phyloP scores from a whole-genome alignment of 2,329 filamentous ascomycete species.

The Immersiporthe knoxdaviesiana region DNA sequence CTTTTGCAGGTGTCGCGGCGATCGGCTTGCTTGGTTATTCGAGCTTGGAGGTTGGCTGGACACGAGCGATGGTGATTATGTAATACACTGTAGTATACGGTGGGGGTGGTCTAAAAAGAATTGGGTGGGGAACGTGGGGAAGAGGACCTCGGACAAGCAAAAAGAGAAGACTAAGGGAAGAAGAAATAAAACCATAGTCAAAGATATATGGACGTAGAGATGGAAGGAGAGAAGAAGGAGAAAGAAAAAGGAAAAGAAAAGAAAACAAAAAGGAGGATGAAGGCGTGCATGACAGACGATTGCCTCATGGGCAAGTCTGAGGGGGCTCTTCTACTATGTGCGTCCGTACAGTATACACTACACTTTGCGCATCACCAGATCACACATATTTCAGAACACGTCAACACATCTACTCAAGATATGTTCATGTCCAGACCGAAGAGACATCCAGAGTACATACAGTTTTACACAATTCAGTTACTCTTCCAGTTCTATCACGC shows the following conservation, averaged over 20 bases:
- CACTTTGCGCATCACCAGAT: background rate
- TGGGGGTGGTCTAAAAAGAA: too few species aligned
- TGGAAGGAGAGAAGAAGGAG: too few species aligned
- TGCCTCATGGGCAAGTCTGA: background rate
- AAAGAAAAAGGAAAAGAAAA: background rate
- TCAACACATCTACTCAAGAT: too few species aligned
- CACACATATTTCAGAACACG: background rate
- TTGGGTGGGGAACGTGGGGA: too few species aligned
- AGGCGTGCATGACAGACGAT: background rate
- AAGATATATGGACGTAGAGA: too few species aligned
- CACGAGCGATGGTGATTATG: background rate
- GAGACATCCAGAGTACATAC: background rate
- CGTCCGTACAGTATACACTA: too few species aligned
- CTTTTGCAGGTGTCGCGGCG: too few species aligned
- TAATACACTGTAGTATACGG: too few species aligned
- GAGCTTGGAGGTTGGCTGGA: conserved; percentile 17
- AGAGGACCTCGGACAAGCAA: too few species aligned
- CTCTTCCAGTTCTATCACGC: background rate
- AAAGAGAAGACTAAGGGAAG: too few species aligned
- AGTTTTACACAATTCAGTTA: background rate
- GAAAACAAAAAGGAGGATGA: background rate
- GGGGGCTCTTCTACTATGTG: background rate
- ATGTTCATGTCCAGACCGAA: background rate
- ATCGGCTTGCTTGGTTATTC: conserved; percentile 11
- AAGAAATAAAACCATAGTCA: too few species aligned